phyloP scores from a whole-genome alignment of 2,329 filamentous ascomycete species.

The Rhynchosporium agropyri region DNA sequence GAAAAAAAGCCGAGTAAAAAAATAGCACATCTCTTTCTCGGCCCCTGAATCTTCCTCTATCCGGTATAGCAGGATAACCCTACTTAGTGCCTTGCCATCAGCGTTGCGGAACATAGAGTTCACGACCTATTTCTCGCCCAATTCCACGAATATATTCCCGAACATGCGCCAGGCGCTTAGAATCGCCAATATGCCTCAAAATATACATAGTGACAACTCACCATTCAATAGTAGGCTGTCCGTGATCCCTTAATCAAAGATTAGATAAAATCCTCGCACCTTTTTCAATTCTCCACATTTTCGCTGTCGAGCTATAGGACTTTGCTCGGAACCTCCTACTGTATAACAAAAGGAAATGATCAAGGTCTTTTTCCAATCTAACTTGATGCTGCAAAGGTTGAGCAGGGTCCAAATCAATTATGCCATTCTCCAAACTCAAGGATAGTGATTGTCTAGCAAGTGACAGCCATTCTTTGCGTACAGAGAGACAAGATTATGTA shows the following conservation, averaged over 20 bases:
- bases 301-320: not conserved
- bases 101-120: not conserved
- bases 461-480: not conserved
- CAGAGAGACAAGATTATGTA: not conserved
- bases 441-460: not conserved
- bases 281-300: not conserved
- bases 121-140: not conserved
- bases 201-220: not conserved
- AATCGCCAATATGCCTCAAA: not conserved
- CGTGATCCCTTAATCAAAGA: not conserved
- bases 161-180: not conserved
- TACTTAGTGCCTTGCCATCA: not conserved
- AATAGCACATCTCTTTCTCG: not conserved
- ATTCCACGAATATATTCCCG: not conserved
- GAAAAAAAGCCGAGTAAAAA: slow-evolving; percentile 1
- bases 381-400: not conserved
- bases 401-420: not conserved
- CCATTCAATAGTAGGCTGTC: not conserved
- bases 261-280: not conserved
- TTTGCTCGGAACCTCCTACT: not conserved
- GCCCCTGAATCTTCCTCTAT: not conserved
- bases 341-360: not conserved
- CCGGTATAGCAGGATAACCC: not conserved
- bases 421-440: not conserved
- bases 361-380: not conserved